Conservation (phyloP, 805 yeast genomes). For the Kuraishia hungarica region DNA sequence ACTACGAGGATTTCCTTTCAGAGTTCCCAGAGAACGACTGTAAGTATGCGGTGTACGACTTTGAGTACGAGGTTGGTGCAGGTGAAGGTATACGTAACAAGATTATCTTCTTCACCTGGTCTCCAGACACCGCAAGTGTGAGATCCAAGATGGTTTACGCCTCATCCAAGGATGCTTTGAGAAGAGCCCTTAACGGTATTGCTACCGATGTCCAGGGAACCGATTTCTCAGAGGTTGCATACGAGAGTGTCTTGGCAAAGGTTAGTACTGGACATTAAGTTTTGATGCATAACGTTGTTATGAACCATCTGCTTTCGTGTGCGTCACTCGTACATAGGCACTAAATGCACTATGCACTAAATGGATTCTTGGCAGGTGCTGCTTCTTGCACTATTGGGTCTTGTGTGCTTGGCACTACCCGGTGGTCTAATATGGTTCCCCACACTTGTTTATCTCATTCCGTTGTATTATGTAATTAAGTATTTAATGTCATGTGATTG, state of each 20-base stretch:
- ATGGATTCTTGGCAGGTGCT: too few species aligned
- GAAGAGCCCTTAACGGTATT: conserved; percentile 95
- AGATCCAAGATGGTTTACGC: conserved; percentile 98
- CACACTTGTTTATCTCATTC: too few species aligned
- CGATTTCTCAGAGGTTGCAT: conserved; percentile 93
- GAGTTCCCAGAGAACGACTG: conserved; percentile 93
- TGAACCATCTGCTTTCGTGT: too few species aligned
- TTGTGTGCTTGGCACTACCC: too few species aligned
- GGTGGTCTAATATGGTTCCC: too few species aligned
- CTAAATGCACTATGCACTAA: too few species aligned
- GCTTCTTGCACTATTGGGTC: too few species aligned
- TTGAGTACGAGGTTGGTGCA: conserved; percentile 82
- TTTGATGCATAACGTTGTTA: too few species aligned
- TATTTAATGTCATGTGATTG: too few species aligned
- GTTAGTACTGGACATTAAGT: conserved; percentile 65
- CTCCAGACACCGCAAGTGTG: conserved; percentile 95
- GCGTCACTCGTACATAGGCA: too few species aligned
- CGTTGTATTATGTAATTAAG: too few species aligned
- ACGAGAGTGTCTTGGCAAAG: conserved; percentile 84
- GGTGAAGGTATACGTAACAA: conserved; percentile 88
- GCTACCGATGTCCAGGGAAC: conserved; percentile 96
- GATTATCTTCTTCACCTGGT: conserved; percentile 79
- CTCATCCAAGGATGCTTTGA: conserved; percentile 94
- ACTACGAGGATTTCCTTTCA: conserved; percentile 81
- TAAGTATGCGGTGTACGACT: conserved; percentile 94